These are phyloP conservation scores for Xylaria bambusicola DNA, from an alignment of 495 filamentous ascomycete species.

Conservation along the genomic window DNA sequence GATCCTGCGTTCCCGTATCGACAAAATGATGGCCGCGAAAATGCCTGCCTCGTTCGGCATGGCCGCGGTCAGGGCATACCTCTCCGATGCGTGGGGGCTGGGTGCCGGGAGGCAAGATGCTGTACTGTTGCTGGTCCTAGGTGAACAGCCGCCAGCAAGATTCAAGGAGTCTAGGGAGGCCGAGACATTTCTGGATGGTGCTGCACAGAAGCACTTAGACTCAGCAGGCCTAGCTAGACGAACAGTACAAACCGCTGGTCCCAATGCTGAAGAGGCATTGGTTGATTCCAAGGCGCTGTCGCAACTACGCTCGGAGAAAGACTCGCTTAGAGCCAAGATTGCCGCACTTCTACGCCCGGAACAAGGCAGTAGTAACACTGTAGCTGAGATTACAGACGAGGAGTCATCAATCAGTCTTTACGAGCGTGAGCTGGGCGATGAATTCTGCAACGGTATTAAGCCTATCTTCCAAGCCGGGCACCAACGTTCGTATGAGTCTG, in stretches of 20 bases:
- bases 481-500: not conserved
- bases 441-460: not conserved
- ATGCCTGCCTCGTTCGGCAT: slow-evolving; percentile 94
- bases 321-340: not conserved
- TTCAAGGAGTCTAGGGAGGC: not conserved
- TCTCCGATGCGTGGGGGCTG: slow-evolving; percentile 80
- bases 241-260: not conserved
- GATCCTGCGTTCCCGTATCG: slow-evolving; percentile 78
- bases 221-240: not conserved
- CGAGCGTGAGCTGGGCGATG: not conserved
- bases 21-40: slow-evolving; percentile 82
- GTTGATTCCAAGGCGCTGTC: not conserved
- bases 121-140: slow-evolving; percentile 63
- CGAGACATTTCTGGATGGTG: not conserved
- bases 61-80: slow-evolving; percentile 75
- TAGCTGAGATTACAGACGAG: not conserved
- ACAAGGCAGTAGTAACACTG: too few species aligned
- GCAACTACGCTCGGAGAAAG: too few species aligned
- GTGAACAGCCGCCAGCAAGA: not conserved
- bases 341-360: not conserved
- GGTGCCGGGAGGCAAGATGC: slow-evolving; percentile 80
- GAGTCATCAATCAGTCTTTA: not conserved
- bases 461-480: not conserved
- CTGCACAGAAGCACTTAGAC: not conserved
- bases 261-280: not conserved